phyloP scores from a whole-genome alignment of 148 eudicot genomes.

The Chenopodium formosanum region DNA sequence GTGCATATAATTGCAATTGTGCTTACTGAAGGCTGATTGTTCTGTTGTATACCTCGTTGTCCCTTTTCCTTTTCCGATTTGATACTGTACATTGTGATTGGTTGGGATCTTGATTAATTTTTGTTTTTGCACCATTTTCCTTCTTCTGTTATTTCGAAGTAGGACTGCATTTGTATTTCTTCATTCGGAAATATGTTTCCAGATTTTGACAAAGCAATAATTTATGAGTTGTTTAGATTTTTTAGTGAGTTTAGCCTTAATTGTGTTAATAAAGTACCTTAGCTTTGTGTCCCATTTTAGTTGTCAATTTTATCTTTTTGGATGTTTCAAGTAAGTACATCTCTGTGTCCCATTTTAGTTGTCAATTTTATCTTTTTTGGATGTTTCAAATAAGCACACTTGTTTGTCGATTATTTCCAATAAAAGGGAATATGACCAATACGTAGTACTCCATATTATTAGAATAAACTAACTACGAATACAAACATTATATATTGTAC shows the following conservation, averaged over 20 bases:
- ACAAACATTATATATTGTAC: background rate
- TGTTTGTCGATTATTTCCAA: too few species aligned
- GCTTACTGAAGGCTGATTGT: background rate
- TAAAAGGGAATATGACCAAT: too few species aligned
- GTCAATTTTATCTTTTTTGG: too few species aligned
- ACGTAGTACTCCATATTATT: too few species aligned
- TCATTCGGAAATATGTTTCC: background rate
- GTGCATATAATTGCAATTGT: constrained; percentile 13
- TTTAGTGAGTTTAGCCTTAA: background rate
- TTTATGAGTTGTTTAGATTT: background rate
- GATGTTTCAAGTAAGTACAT: too few species aligned
- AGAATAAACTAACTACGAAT: too few species aligned
- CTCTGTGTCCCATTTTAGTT: too few species aligned
- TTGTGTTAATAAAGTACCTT: background rate
- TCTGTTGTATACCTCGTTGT: background rate
- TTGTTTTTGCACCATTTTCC: background rate
- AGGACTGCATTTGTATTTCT: background rate
- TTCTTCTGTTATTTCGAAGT: background rate
- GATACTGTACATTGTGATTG: constrained; percentile 4
- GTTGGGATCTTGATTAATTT: background rate
- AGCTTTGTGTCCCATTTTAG: too few species aligned
- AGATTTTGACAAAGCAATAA: background rate
- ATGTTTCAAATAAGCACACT: too few species aligned
- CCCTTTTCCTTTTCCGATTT: constrained; percentile 7
- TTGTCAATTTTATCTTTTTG: too few species aligned